Evolutionary conservation across 2,329 filamentous ascomycete species (phyloP).

Genomic region (Colletotrichum falcatum): DNA sequence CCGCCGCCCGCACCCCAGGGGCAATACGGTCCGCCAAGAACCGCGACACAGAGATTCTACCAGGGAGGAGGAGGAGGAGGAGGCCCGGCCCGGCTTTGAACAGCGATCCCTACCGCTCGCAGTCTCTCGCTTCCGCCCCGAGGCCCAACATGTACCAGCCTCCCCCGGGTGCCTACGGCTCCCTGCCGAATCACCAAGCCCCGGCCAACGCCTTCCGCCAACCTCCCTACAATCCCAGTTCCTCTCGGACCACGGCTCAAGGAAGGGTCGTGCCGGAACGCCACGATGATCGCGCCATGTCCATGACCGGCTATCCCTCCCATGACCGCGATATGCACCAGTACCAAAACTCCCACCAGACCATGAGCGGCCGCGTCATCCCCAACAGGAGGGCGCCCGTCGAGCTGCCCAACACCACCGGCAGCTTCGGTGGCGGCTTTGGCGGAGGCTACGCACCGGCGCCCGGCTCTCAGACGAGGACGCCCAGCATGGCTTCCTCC

Average conservation of each 20-base stretch:
- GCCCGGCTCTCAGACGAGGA: conserved; percentile 67
- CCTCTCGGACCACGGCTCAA: conserved; percentile 87
- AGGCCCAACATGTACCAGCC: conserved; percentile 80
- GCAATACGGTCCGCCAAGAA: conserved; percentile 49
- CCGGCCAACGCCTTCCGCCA: conserved; percentile 84
- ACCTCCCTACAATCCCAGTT: conserved; percentile 75
- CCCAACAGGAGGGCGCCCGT: conserved; percentile 72
- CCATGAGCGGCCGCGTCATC: conserved; percentile 92
- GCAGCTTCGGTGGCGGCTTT: conserved; percentile 53
- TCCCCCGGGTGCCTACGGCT: conserved; percentile 66
- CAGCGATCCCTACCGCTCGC: conserved; percentile 88
- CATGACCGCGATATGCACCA: conserved; percentile 71
- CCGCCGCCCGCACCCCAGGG: conserved; percentile 55
- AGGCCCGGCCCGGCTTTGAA: conserved; percentile 79
- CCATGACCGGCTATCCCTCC: conserved; percentile 81
- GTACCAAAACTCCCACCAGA: conserved; percentile 74
- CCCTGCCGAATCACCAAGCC: conserved; percentile 59
- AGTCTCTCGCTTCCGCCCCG: conserved; percentile 84
- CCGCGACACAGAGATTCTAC: conserved; percentile 69
- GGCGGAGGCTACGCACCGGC: conserved; percentile 56
- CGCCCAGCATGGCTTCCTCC: conserved; percentile 72
- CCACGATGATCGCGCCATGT: conserved; percentile 94
- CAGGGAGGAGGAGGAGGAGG: conserved; percentile 69
- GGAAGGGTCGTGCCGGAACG: conserved; percentile 92
- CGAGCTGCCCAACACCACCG: conserved; percentile 54